Conservation (phyloP, 495 filamentous ascomycete species). For the Xeromyces bisporus region DNA sequence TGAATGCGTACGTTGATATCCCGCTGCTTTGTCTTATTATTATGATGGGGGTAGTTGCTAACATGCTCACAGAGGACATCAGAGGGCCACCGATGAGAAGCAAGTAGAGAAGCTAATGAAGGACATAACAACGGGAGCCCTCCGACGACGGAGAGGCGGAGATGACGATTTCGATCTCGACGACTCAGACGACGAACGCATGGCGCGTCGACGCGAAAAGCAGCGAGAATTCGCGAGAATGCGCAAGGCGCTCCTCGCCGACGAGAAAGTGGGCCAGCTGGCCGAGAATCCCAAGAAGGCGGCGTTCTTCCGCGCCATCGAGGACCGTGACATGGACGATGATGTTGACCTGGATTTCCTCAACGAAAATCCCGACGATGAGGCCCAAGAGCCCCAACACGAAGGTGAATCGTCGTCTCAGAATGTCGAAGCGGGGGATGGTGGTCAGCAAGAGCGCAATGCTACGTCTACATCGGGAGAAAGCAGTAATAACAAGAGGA, state of each 20-base stretch:
- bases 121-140: conserved; percentile 72
- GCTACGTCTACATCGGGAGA: conserved; percentile 1
- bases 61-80: conserved; percentile 17
- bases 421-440: conserved; percentile 17
- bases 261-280: conserved; percentile 79
- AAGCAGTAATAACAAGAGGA: conserved; percentile 32
- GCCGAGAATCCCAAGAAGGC: conserved; percentile 78
- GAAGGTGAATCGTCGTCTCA: conserved; percentile 31
- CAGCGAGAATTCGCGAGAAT: conserved; percentile 79
- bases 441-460: conserved; percentile 10
- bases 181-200: conserved; percentile 71
- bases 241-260: conserved; percentile 74
- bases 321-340: conserved; percentile 65
- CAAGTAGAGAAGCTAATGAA: conserved; percentile 77
- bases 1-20: conserved; percentile 58
- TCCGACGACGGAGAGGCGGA: conserved; percentile 60
- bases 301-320: conserved; percentile 79
- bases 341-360: conserved; percentile 63
- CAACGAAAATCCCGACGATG: conserved; percentile 31
- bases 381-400: conserved; percentile 18
- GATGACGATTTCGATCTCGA: conserved; percentile 65
- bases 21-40: not conserved
- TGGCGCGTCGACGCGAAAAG: conserved; percentile 63
- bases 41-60: too few relatives aligned
- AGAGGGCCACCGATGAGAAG: conserved; percentile 43